Evolutionary conservation across 1,139 yeast genomes (phyloP).

Genomic region (Yamadazyma triangularis): DNA sequence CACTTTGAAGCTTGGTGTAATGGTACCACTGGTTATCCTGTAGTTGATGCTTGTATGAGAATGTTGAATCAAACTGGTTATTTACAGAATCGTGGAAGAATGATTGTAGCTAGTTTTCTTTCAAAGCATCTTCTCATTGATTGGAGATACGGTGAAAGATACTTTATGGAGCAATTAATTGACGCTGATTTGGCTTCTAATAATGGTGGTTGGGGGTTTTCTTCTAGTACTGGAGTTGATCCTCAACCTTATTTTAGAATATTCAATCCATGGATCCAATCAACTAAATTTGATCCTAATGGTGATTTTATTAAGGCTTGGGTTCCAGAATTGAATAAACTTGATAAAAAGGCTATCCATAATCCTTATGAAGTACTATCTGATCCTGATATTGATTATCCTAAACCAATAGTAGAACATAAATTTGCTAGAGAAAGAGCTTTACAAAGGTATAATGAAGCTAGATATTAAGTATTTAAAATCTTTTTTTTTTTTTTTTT

Average conservation of each 20-base stretch:
- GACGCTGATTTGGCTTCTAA: slow-evolving; percentile 55
- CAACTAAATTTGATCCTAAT: slow-evolving; percentile 43
- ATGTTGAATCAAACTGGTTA: slow-evolving; percentile 46
- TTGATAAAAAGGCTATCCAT: slow-evolving; percentile 28
- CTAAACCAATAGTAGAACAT: slow-evolving; percentile 39
- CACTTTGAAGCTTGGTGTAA: slow-evolving; percentile 45
- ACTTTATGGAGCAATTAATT: slow-evolving; percentile 43
- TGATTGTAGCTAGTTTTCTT: slow-evolving; percentile 50
- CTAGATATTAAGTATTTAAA: slow-evolving; percentile 20
- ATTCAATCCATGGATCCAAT: slow-evolving; percentile 50
- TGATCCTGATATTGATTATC: slow-evolving; percentile 29
- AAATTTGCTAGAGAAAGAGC: slow-evolving; percentile 32
- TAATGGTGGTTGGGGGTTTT: slow-evolving; percentile 57
- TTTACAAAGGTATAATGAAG: slow-evolving; percentile 31
- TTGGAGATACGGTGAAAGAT: slow-evolving; percentile 53
- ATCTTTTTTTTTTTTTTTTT: too few species aligned
- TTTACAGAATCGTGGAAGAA: slow-evolving; percentile 49
- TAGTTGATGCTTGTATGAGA: slow-evolving; percentile 57
- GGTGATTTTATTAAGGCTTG: slow-evolving; percentile 45
- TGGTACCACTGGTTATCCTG: slow-evolving; percentile 52
- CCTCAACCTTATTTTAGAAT: slow-evolving; percentile 56
- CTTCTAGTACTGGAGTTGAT: slow-evolving; percentile 48
- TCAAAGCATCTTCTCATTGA: slow-evolving; percentile 50
- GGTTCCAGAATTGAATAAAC: slow-evolving; percentile 44
- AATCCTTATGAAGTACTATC: slow-evolving; percentile 28